Evolutionary conservation across 1,284 basidiomycete species (phyloP), one percentile per base, ranked within the genome.

Genomic region (Meripilus lineatus): DNA sequence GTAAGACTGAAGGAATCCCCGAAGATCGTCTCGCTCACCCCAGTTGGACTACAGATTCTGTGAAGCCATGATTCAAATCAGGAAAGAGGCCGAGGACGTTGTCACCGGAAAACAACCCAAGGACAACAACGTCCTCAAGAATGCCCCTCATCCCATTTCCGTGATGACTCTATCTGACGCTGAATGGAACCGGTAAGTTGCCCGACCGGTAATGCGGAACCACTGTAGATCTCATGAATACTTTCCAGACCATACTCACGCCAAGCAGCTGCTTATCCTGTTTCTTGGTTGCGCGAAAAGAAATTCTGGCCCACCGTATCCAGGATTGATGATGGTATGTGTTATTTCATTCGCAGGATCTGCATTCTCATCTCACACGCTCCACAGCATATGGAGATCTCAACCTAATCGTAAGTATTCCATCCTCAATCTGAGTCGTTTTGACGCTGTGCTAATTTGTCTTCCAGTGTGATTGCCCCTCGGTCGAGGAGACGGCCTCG

Each of bases 261-360:
- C 26, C 77, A 89, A 52, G 75, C 80, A 50, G 93, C 93, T 21
- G 92, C 79, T 11, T 95, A 89, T 65, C 93, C 93, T 28, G 65
- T 90, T 50, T 72, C 82, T 22, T 86, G 79, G 70, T 72, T 97
- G 35, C 71, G 72, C 41, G 81, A 86, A 63, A 86, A 78, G 71
- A 97, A 97, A 68, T 94, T 96, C 69, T 96, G 93, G 93, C 92
- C 93, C 2, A 78, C 85, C 7, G 89, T 94, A 38, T 85, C 87
- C 10, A 77, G 93, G 44, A 77, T 97, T 42, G 93, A 96, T 60
- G 93, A 97, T 70, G 87, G 87, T 90, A 58, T 61, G 81, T 70
- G 11, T 17, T 15, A 11, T 11, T 28, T 42, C 22, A 2, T 24
- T 32, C 43, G 8, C 39, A 38, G 13, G 37, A 50, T 20, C 44